These are phyloP conservation scores for Aspergillus pseudoviridinutans DNA, from an alignment of 2,329 filamentous ascomycete genomes.

Conservation along the genomic window DNA sequence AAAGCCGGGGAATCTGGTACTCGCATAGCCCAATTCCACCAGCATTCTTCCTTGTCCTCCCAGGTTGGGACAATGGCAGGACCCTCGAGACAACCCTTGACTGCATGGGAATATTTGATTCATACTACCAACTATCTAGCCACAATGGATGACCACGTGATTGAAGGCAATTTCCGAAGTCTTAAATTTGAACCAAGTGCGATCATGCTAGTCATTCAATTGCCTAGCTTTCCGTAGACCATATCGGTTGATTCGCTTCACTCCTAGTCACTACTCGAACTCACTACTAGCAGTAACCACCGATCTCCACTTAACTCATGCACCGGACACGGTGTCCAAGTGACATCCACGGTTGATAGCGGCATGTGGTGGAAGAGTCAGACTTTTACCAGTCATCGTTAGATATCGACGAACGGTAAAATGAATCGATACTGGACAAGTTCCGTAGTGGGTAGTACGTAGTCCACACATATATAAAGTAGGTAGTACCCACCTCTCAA, in stretches of 20 bases:
- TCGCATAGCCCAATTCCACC: background rate
- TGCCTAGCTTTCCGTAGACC: conserved; percentile 1
- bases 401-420: too few species aligned
- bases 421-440: too few species aligned
- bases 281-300: background rate
- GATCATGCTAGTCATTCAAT: conserved; percentile 18
- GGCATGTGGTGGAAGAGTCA: too few species aligned
- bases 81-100: background rate
- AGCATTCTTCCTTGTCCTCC: too few species aligned
- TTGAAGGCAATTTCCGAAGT: background rate
- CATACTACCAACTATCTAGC: background rate
- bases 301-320: conserved; percentile 25
- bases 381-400: too few species aligned
- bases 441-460: too few species aligned
- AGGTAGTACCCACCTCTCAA: too few species aligned
- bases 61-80: background rate
- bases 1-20: too few species aligned
- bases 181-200: background rate
- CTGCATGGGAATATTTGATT: background rate
- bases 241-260: conserved; percentile 1
- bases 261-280: background rate
- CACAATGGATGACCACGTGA: background rate
- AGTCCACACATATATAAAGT: too few species aligned
- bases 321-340: conserved; percentile 18
- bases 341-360: background rate